These are phyloP conservation scores for Fusarium pininemorale DNA, from an alignment of 2,329 filamentous ascomycete genomes.

Conservation along the genomic window DNA sequence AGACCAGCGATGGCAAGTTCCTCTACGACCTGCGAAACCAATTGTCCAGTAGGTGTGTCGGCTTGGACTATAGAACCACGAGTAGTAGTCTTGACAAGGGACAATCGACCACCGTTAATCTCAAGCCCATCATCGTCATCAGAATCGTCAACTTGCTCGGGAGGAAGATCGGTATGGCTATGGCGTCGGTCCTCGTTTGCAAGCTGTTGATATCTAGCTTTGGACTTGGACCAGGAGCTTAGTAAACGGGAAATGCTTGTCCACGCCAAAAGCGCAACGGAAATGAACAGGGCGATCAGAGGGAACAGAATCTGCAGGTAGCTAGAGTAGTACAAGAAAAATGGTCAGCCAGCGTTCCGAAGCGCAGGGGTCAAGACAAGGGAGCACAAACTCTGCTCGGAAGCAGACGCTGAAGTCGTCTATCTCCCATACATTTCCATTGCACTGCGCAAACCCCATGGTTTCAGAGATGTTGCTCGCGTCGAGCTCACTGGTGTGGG, in stretches of 20 bases:
- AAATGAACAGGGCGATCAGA: constrained; percentile 73
- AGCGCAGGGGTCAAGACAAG: neutral
- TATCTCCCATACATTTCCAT: constrained; percentile 67
- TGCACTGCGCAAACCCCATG: constrained; percentile 64
- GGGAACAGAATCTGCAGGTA: constrained; percentile 77
- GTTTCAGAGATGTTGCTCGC: constrained; percentile 31
- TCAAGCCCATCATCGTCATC: constrained; percentile 69
- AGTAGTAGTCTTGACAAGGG: constrained; percentile 68
- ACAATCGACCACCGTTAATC: constrained; percentile 65
- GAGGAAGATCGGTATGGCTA: constrained; percentile 63
- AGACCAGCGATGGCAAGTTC: constrained; percentile 77
- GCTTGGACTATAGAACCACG: constrained; percentile 73
- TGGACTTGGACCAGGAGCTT: constrained; percentile 57
- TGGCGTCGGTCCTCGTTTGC: constrained; percentile 53
- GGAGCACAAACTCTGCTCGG: constrained; percentile 69
- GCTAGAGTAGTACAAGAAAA: constrained; percentile 34
- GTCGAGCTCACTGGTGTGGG: constrained; percentile 31
- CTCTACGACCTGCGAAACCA: constrained; percentile 76
- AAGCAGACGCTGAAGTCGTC: constrained; percentile 73
- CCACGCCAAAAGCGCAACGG: constrained; percentile 71
- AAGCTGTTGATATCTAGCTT: constrained; percentile 64
- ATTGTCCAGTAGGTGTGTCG: constrained; percentile 79
- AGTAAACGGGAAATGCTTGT: constrained; percentile 65
- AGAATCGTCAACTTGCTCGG: constrained; percentile 53
- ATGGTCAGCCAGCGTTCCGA: constrained; percentile 20